Conservation (phyloP, 306 rosid species). For the Trichosanthes cucumerina region DNA sequence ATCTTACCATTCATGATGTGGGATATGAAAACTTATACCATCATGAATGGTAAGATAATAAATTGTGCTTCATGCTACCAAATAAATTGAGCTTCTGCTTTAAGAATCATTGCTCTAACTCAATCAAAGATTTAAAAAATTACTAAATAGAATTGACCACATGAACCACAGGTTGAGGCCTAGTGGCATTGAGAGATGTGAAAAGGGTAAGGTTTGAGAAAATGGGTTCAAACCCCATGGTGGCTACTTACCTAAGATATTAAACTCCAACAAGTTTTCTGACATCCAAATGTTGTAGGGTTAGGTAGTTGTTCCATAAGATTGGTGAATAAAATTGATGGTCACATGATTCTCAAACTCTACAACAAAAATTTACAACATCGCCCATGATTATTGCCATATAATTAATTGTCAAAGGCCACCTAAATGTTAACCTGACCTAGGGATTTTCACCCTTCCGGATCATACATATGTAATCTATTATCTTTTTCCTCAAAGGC, state of each 20-base stretch:
- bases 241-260: background rate
- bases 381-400: background rate
- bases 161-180: background rate
- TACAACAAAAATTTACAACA: background rate
- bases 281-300: background rate
- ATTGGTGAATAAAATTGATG: background rate
- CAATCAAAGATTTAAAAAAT: background rate
- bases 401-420: background rate
- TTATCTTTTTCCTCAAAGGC: background rate
- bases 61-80: background rate
- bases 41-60: too few relatives aligned
- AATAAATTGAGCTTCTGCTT: background rate
- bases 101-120: background rate
- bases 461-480: background rate
- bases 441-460: background rate
- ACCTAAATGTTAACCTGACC: background rate
- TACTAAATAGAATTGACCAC: background rate
- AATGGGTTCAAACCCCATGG: background rate
- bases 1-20: background rate
- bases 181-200: background rate
- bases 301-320: background rate
- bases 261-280: background rate
- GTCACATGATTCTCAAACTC: background rate
- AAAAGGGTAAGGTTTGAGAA: background rate
- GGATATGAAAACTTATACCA: too few relatives aligned